Evolutionary conservation across 1,284 basidiomycete species (phyloP), one percentile per base, ranked within the genome.

Genomic region (Pterulicium gracile): DNA sequence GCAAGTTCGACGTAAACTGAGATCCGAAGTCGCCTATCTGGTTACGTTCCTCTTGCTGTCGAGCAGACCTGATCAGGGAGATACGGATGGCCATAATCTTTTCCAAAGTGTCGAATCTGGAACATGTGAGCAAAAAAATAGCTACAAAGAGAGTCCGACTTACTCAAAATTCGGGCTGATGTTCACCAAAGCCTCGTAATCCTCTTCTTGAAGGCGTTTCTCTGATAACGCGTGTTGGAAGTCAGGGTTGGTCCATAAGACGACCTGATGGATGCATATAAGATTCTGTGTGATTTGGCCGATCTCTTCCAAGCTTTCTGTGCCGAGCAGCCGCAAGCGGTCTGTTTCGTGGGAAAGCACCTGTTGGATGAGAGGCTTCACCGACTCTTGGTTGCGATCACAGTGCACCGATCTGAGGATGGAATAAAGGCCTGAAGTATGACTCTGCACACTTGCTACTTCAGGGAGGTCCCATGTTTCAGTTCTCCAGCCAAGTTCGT

Each of bases 401-500:
- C 85, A 73, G 54, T 92, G 77, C 10, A 90, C 67, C 0, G 88
- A 79, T 22, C 85, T 78, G 19, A 98, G 69, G 10, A 88, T 81
- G 19, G 74, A 67, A 62, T 94, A 97, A 2, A 96, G 64, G 1
- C 81, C 66, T 13, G 74, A 68, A n/a, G 75, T 78, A 3, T 76
- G 61, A 19, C 69, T 67, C 12, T 67, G 62, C 42, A 63, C 59
- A 2, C 15, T 5, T 5, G 5, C 5, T 39, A 39, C 36, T 44
- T 88, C 75, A 0, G 94, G 91, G 10, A 96, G 67, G 59, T 98
- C 92, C 94, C 95, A 98, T 1, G 81, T 82, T 47, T 86, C 83
- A 1, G 90, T 90, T 32, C 90, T 74, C 93, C 93, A 96, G 3
- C 86, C 92, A 0, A 94, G 67, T 39, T 81, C 76, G 60, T 90